Evolutionary conservation across 768 basidiomycete genomes (phyloP).

Genomic region (Rhodotorula babjevae): DNA sequence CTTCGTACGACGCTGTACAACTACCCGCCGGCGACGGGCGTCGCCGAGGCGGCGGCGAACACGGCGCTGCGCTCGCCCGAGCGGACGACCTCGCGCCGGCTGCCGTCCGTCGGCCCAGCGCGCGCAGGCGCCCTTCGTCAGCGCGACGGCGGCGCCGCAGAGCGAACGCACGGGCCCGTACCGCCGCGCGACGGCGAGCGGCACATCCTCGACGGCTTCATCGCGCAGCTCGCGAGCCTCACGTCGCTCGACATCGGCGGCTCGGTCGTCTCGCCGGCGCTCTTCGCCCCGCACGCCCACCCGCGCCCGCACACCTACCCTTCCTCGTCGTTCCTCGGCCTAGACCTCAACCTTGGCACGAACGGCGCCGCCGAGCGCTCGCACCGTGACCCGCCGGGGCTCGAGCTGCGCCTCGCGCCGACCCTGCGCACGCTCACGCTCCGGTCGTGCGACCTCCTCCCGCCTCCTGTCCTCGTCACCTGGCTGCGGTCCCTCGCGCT

Average conservation of each 20-base stretch:
- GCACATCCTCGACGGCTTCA: constrained; percentile 20
- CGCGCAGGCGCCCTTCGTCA: background rate
- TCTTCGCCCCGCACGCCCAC: background rate
- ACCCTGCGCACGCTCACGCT: background rate
- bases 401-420: background rate
- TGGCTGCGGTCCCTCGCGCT: constrained; percentile 2
- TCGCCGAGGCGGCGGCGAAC: background rate
- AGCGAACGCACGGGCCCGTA: too few species aligned
- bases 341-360: too few species aligned
- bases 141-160: background rate
- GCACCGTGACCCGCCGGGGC: background rate
- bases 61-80: background rate
- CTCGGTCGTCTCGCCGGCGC: constrained; percentile 11
- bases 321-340: background rate
- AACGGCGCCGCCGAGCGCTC: too few species aligned
- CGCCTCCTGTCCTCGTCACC: background rate
- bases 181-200: background rate
- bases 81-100: background rate
- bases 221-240: background rate
- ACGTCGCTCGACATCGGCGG: constrained; percentile 21
- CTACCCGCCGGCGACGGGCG: background rate
- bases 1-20: constrained; percentile 26
- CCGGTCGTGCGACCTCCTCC: background rate
- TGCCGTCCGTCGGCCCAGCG: too few species aligned
- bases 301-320: background rate